Percentiles rank a stretch among this genome's conserved stretches.
Conservation (phyloP, 805 yeast genomes). For the Candida sithepensis region DNA sequence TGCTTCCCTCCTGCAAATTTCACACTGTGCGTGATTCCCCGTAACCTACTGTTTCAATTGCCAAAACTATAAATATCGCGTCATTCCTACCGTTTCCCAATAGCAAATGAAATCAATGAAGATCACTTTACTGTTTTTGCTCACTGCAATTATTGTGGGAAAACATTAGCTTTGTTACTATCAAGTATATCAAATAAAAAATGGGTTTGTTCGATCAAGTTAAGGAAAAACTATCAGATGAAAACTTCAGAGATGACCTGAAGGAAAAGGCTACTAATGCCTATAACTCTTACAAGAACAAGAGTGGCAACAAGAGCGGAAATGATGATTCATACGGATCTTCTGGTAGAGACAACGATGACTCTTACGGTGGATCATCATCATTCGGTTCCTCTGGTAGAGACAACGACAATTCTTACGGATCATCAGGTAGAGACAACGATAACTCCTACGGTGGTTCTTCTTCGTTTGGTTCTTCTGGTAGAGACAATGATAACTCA, state of each 20-base stretch:
- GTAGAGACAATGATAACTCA: constrained; percentile 18
- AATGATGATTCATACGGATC: constrained; percentile 18
- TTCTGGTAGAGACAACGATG: constrained; percentile 22
- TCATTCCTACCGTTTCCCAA: not conserved
- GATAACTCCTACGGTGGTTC: constrained; percentile 26
- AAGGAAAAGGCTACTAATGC: constrained; percentile 26
- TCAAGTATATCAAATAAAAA: not conserved
- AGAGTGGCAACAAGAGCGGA: constrained; percentile 13
- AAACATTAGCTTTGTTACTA: not conserved
- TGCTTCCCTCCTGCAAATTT: not conserved
- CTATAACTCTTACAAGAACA: constrained; percentile 24
- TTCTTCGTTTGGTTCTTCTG: constrained; percentile 8
- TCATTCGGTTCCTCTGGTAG: constrained; percentile 22
- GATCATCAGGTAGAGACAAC: constrained; percentile 13
- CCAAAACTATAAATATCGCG: not conserved
- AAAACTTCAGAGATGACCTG: constrained; percentile 20
- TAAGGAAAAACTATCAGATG: constrained; percentile 32
- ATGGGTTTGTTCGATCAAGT: constrained; percentile 42
- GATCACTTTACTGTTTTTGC: too few species aligned
- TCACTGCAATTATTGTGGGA: too few species aligned
- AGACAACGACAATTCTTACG: constrained; percentile 27
- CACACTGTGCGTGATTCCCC: not conserved
- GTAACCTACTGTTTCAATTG: not conserved
- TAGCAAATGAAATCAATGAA: too few species aligned
- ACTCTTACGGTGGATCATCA: constrained; percentile 23